A percentile compares a stretch with the other conserved stretches of the same genome.
These are phyloP conservation scores for Acmispon strigosus DNA, from an alignment of 306 rosid species.

Conservation along the genomic window DNA sequence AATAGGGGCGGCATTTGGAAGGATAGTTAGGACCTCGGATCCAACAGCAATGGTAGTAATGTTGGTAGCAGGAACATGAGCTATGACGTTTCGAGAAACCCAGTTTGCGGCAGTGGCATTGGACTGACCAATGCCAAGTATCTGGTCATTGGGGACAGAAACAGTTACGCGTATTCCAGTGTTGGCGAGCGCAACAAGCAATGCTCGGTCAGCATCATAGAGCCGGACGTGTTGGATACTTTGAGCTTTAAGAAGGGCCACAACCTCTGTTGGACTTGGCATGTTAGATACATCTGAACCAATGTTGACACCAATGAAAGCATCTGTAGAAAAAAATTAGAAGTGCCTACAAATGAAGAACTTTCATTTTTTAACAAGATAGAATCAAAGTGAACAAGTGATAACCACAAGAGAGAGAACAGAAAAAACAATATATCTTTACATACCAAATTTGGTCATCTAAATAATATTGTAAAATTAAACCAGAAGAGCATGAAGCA, in stretches of 20 bases:
- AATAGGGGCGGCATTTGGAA: constrained; percentile 84
- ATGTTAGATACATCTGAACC: constrained; percentile 77
- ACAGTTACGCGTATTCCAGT: constrained; percentile 70
- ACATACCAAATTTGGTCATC: neutral
- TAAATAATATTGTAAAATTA: too few relatives aligned
- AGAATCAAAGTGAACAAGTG: neutral
- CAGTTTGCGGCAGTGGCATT: constrained; percentile 95
- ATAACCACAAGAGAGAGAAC: neutral
- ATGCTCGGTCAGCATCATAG: constrained; percentile 67
- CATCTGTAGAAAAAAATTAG: constrained; percentile 42
- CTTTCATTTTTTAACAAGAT: neutral
- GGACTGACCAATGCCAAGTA: constrained; percentile 93
- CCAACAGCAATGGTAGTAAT: constrained; percentile 83
- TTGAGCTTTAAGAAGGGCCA: constrained; percentile 82
- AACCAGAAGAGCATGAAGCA: too few relatives aligned
- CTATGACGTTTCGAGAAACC: constrained; percentile 76
- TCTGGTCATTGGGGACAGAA: constrained; percentile 84
- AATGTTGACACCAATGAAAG: constrained; percentile 75
- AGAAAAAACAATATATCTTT: neutral
- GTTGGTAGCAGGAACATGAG: constrained; percentile 90
- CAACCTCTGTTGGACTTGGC: constrained; percentile 83
- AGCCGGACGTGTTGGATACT: constrained; percentile 71
- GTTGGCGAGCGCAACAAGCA: constrained; percentile 80
- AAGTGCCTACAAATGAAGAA: neutral
- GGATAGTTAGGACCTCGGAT: constrained; percentile 74